Percentiles rank a stretch among this genome's conserved stretches.
Evolutionary conservation across 345 rosid genomes (phyloP).

Genomic region (Melastoma malabathricum): DNA sequence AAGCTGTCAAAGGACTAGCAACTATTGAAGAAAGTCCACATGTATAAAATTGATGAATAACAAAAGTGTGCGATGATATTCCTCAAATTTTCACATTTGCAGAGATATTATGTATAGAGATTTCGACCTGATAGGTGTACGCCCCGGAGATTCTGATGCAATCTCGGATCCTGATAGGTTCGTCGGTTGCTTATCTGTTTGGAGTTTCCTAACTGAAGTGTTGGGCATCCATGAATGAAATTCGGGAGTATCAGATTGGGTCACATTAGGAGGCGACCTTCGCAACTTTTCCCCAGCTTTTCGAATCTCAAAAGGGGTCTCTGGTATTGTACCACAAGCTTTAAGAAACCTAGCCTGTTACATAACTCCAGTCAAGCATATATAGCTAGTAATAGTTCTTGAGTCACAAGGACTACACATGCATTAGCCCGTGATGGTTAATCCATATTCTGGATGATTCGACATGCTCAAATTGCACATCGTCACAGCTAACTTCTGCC

Average conservation of each 20-base stretch:
- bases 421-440: too few relatives aligned
- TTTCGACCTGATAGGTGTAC: slow-evolving; percentile 50
- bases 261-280: slow-evolving; percentile 23
- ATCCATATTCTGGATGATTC: too few relatives aligned
- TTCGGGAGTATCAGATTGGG: slow-evolving; percentile 25
- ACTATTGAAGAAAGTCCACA: too few relatives aligned
- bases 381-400: neutral
- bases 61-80: too few relatives aligned
- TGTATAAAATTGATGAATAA: too few relatives aligned
- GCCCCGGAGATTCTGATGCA: slow-evolving; percentile 33
- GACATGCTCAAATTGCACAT: too few relatives aligned
- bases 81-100: neutral
- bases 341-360: slow-evolving; percentile 62
- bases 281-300: slow-evolving; percentile 28
- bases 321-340: slow-evolving; percentile 46
- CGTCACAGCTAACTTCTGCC: too few relatives aligned
- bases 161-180: slow-evolving; percentile 23
- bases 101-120: neutral
- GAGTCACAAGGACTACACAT: neutral
- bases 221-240: slow-evolving; percentile 61
- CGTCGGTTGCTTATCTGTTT: slow-evolving; percentile 21
- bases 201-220: slow-evolving; percentile 25
- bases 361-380: slow-evolving; percentile 1
- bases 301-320: slow-evolving; percentile 57
- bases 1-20: slow-evolving; percentile 1